Percentiles rank a stretch among this genome's conserved stretches.
phyloP scores from a whole-genome alignment of 2,329 filamentous ascomycete genomes.

The Biscogniauxia sp. region DNA sequence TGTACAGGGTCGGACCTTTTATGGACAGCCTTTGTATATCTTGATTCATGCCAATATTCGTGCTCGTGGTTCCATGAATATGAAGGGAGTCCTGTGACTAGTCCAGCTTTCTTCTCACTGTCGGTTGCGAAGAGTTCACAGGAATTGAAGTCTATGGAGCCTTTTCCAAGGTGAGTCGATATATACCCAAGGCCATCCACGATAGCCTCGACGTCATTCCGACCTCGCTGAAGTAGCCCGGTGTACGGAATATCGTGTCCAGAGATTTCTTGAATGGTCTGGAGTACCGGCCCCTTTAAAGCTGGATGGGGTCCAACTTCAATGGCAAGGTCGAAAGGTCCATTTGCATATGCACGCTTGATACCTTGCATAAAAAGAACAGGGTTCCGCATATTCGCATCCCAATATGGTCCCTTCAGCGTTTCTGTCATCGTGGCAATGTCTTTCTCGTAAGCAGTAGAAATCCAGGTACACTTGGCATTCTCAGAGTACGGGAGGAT shows the following conservation, averaged over 20 bases:
- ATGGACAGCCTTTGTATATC: slow-evolving; percentile 5
- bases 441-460: slow-evolving; percentile 8
- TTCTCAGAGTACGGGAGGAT: slow-evolving; percentile 6
- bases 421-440: not conserved
- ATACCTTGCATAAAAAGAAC: slow-evolving; percentile 20
- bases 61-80: slow-evolving; percentile 17
- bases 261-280: slow-evolving; percentile 2
- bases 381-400: not conserved
- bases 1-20: not conserved
- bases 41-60: slow-evolving; percentile 17
- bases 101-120: not conserved
- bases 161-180: not conserved
- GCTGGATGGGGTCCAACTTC: slow-evolving; percentile 10
- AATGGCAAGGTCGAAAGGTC: slow-evolving; percentile 1
- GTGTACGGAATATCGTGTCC: slow-evolving; percentile 5
- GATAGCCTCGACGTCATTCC: not conserved
- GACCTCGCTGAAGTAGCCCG: not conserved
- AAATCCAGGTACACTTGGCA: slow-evolving; percentile 8
- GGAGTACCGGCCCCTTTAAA: not conserved
- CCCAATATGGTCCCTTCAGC: not conserved
- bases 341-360: slow-evolving; percentile 15
- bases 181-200: not conserved
- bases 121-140: not conserved
- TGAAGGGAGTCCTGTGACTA: slow-evolving; percentile 9
- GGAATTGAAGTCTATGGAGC: not conserved